Evolutionary conservation across 495 filamentous ascomycete genomes (phyloP), one percentile per base, ranked within the genome.

Genomic region (Xylaria scruposa): DNA sequence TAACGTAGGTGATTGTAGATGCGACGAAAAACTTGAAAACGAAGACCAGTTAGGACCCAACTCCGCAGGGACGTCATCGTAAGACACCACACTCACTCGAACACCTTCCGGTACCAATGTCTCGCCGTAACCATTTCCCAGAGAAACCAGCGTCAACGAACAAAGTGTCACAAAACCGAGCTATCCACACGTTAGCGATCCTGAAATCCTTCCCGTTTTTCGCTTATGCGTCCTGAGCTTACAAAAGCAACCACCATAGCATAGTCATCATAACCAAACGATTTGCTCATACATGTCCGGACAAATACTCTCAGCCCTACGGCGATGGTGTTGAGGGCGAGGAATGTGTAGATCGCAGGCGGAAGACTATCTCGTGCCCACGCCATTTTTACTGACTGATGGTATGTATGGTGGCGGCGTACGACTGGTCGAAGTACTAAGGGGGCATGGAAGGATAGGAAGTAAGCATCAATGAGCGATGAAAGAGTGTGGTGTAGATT

Each of bases 311-410:
- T 66, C 26, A 71, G 53, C 5, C 60, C 62, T 24, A 71, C 70
- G 6, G 70, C 62, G 29, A 71, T 17, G 4, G 40, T 40, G 31
- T 71, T 67, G 61, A 71, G 70, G 70, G 33, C 70, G 26, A 71
- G 62, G 42, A 71, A 71, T 33, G 62, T 51, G 62, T 66, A 71
- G 38, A 71, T 71, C 36, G 70, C 61, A 19, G 70, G 61, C 2
- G 70, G 70, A 7, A 71, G 61, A 71, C 70, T 71, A 13, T 71
- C 70, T 67, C 70, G 61, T 71, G 70, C 70, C 70, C 70, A 71
- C 61, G 62, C 70, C 70, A 71, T 71, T 44, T 21, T 56, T 13
- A n/a, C 19, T 21, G 36, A 36, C 17, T 40, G 53, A 67, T 19
- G 53, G 1, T 62, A 68, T 54, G 53, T 62, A 70, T 53, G 29